Evolutionary conservation across 331 rosid species (phyloP), one percentile per base, ranked within the genome.

Genomic region (Acacia pycnantha): DNA sequence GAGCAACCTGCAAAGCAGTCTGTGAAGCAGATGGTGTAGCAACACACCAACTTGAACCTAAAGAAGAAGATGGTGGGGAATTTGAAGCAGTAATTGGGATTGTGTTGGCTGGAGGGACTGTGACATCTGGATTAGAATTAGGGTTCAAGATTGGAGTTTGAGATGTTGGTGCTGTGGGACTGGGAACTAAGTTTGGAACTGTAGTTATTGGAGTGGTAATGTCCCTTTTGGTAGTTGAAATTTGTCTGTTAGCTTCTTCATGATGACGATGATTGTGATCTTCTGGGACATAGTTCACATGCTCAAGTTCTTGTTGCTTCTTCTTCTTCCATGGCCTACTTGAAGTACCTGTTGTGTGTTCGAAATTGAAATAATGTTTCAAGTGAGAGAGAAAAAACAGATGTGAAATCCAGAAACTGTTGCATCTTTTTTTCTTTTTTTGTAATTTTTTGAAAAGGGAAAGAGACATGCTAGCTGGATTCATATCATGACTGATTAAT

Each of bases 121-220:
- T 84, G 80, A 70, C 74, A 41, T 93, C 98, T 3, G 97, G 95
- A 53, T 82, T 90, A 24, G 97, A 90, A 81, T 84, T 92, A 26
- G 98, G 98, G 74, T 92, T 93, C 40, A 90, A 24, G 29, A 90
- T 73, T 70, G 98, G 98, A 16, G 89, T 73, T 73, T 96, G 97
- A 11, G 90, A 81, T 65, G 93, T 77, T 80, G 93, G 62, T 51
- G 88, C 70, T 53, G 84, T 81, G 22, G 94, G 92, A 73, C 83
- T 81, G 22, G 94, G 92, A 73, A 83, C 90, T 73, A 91, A 43
- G 35, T 91, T 93, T 33, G 99, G 99, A 77, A 95, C 91, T 11
- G 97, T 95, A n/a, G 98, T 87, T 61, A 95, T 92, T 58, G 99
- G 99, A 81, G 98, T 95, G 31, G 97, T 93, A 35, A 95, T 93